These are phyloP conservation scores for Erodium moschatum DNA, from an alignment of 441 rosid genomes.

Conservation along the genomic window DNA sequence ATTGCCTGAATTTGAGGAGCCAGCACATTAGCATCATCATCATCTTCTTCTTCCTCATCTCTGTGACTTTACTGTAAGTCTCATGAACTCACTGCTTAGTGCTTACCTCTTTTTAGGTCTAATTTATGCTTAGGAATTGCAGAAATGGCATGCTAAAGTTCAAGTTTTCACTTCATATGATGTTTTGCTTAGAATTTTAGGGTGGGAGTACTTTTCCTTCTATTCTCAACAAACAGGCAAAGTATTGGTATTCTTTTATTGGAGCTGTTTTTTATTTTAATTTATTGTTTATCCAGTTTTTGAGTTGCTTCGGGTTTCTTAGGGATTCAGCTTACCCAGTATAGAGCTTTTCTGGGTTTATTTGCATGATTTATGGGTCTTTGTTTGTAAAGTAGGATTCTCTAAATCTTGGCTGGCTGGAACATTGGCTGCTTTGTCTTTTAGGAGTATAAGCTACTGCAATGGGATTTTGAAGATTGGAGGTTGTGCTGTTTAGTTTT, in stretches of 20 bases:
- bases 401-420: not conserved
- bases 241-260: not conserved
- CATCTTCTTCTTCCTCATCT: not conserved
- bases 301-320: not conserved
- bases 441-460: not conserved
- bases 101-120: not conserved
- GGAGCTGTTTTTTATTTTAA: not conserved
- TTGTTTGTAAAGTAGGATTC: not conserved
- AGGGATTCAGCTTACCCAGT: not conserved
- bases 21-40: not conserved
- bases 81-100: not conserved
- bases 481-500: not conserved
- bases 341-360: not conserved
- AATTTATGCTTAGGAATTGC: not conserved
- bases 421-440: not conserved
- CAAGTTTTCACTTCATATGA: not conserved
- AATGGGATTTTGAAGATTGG: constrained; percentile 3
- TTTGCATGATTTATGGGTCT: constrained; percentile 7
- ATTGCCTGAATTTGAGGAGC: constrained; percentile 4
- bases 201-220: not conserved
- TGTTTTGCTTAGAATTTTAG: not conserved
- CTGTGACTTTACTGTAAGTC: constrained; percentile 2
- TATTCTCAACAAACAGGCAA: not conserved
- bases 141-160: not conserved
- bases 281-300: not conserved